Evolutionary conservation across 306 rosid species (phyloP).

Genomic region (Argentina anserina): DNA sequence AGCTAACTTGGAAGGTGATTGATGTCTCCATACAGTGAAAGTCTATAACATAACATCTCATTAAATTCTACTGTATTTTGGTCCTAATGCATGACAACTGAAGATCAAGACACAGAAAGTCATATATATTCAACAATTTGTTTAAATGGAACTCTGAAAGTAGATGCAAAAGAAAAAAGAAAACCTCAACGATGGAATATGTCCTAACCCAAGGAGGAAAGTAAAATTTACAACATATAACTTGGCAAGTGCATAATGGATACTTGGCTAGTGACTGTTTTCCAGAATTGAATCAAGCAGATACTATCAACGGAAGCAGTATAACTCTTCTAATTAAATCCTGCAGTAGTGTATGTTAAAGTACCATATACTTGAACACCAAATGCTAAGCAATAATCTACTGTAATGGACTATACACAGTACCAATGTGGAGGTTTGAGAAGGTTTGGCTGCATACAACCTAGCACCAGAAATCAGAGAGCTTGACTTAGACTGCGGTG

Average conservation of each 20-base stretch:
- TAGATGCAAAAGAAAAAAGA: neutral
- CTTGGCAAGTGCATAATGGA: neutral
- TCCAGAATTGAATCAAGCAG: neutral
- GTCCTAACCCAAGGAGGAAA: neutral
- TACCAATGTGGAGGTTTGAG: neutral
- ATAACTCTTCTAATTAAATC: neutral
- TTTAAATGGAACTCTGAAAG: neutral
- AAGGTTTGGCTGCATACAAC: neutral
- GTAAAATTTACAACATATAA: neutral
- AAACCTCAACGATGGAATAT: too few relatives aligned
- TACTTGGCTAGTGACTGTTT: neutral
- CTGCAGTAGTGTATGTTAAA: neutral
- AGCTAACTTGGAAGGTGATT: neutral
- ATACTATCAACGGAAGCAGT: neutral
- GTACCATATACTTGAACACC: neutral
- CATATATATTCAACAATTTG: neutral
- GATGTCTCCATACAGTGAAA: neutral
- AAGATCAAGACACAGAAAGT: neutral
- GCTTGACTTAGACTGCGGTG: neutral
- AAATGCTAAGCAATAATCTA: neutral
- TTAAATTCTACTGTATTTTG: neutral
- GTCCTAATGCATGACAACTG: neutral
- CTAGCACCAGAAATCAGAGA: neutral
- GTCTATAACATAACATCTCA: neutral
- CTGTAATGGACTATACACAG: neutral